These are phyloP conservation scores for Trebouxia sp. DNA, from an alignment of 139 green algal species.

Conservation along the genomic window DNA sequence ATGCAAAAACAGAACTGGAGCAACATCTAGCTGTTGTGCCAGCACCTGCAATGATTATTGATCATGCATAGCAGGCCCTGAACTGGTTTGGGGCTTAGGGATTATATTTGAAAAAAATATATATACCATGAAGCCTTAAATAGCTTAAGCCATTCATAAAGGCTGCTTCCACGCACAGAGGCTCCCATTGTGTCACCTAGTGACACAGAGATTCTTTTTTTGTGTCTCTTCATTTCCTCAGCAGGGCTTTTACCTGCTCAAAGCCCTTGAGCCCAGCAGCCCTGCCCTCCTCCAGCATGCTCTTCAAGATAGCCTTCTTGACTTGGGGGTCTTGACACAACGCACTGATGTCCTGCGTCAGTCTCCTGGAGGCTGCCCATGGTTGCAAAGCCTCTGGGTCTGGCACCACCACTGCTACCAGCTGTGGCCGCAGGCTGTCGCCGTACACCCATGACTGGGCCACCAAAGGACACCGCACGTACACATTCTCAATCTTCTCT, in stretches of 20 bases:
- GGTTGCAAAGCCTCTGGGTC: slow-evolving; percentile 90
- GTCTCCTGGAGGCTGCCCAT: slow-evolving; percentile 59
- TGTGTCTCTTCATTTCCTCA: not conserved
- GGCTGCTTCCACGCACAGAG: not conserved
- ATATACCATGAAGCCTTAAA: too few relatives aligned
- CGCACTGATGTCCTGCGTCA: slow-evolving; percentile 46
- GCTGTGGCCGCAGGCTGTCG: slow-evolving; percentile 75
- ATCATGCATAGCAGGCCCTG: too few relatives aligned
- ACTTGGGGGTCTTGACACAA: slow-evolving; percentile 70
- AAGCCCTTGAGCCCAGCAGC: slow-evolving; percentile 84
- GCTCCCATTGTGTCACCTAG: not conserved
- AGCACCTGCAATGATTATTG: too few relatives aligned
- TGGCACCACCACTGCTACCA: slow-evolving; percentile 91
- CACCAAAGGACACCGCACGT: slow-evolving; percentile 74
- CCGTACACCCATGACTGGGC: slow-evolving; percentile 90
- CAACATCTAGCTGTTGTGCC: too few relatives aligned
- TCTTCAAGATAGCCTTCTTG: slow-evolving; percentile 61
- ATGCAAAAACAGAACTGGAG: not conserved
- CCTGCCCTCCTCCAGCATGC: slow-evolving; percentile 81
- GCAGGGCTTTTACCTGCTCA: slow-evolving; percentile 61
- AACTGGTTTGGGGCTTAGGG: too few relatives aligned
- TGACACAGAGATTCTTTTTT: not conserved
- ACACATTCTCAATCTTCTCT: slow-evolving; percentile 98
- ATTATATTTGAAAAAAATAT: too few relatives aligned
- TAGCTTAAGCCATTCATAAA: not conserved